phyloP scores from a whole-genome alignment of 345 rosid species.

The Isatis tinctoria region DNA sequence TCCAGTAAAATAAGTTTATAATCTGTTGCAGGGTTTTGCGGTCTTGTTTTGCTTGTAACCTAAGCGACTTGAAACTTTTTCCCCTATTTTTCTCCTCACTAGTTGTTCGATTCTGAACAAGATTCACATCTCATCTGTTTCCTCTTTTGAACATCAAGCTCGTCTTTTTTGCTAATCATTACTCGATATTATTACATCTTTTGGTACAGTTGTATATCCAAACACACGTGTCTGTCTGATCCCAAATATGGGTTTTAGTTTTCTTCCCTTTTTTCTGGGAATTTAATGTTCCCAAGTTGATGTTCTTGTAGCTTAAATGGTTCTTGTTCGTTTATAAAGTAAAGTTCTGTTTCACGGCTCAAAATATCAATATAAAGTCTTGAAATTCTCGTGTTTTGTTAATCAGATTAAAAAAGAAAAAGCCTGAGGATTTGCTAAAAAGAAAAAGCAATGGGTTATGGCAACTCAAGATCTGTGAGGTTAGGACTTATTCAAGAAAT shows the following conservation, averaged over 20 bases:
- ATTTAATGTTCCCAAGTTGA: constrained; percentile 26
- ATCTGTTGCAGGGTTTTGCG: constrained; percentile 21
- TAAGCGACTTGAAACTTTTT: constrained; percentile 15
- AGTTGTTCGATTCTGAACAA: background rate
- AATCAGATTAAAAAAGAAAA: background rate
- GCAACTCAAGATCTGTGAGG: constrained; percentile 73
- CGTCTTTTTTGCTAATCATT: background rate
- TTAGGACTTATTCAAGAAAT: constrained; percentile 20
- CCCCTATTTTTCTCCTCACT: background rate
- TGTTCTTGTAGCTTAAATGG: constrained; percentile 12
- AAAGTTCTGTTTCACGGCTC: constrained; percentile 18
- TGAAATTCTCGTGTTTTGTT: constrained; percentile 17
- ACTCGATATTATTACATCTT: background rate
- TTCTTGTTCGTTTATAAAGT: constrained; percentile 9
- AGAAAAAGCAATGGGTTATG: constrained; percentile 35
- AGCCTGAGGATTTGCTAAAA: too few relatives aligned
- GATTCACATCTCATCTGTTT: constrained; percentile 1
- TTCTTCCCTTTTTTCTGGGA: constrained; percentile 17
- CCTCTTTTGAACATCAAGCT: background rate
- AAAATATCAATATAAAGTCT: constrained; percentile 1
- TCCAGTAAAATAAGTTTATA: background rate
- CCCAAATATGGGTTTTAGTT: constrained; percentile 1
- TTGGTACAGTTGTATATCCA: constrained; percentile 16
- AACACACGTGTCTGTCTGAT: constrained; percentile 25
- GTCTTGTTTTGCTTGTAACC: constrained; percentile 19